A percentile compares a stretch with the other conserved stretches of the same genome.
phyloP scores from a whole-genome alignment of 108 stramenopile species.

The Nitzschia sp. region DNA sequence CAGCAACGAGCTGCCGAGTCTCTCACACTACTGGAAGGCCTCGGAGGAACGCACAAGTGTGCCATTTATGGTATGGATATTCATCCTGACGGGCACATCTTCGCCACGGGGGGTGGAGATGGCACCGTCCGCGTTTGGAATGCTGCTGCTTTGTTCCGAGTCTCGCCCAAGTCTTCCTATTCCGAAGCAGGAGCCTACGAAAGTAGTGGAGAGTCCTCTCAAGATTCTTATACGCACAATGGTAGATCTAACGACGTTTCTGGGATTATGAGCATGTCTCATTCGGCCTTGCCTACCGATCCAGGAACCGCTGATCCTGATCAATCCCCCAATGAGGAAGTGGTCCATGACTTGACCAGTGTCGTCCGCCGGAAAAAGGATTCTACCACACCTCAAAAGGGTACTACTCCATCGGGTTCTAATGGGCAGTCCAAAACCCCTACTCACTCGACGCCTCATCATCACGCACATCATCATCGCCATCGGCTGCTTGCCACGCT shows the following conservation, averaged over 20 bases:
- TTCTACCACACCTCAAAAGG: not conserved
- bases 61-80: constrained; percentile 78
- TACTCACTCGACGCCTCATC: constrained; percentile 2
- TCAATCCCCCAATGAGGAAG: constrained; percentile 14
- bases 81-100: constrained; percentile 61
- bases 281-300: constrained; percentile 5
- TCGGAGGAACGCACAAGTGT: constrained; percentile 35
- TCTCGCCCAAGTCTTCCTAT: constrained; percentile 2
- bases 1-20: constrained; percentile 49
- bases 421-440: constrained; percentile 1
- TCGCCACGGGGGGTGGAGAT: constrained; percentile 86
- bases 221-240: constrained; percentile 24
- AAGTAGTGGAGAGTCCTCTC: constrained; percentile 62
- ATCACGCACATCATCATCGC: constrained; percentile 32
- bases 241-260: too few species aligned
- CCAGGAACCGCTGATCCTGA: not conserved
- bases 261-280: not conserved
- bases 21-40: constrained; percentile 40
- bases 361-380: constrained; percentile 76
- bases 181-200: constrained; percentile 51
- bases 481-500: constrained; percentile 74
- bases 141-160: constrained; percentile 45
- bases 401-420: constrained; percentile 10
- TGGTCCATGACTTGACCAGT: constrained; percentile 65
- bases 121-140: constrained; percentile 83